These are phyloP conservation scores for Neospermospora avenae DNA, from an alignment of 2,329 filamentous ascomycete genomes.

Conservation along the genomic window DNA sequence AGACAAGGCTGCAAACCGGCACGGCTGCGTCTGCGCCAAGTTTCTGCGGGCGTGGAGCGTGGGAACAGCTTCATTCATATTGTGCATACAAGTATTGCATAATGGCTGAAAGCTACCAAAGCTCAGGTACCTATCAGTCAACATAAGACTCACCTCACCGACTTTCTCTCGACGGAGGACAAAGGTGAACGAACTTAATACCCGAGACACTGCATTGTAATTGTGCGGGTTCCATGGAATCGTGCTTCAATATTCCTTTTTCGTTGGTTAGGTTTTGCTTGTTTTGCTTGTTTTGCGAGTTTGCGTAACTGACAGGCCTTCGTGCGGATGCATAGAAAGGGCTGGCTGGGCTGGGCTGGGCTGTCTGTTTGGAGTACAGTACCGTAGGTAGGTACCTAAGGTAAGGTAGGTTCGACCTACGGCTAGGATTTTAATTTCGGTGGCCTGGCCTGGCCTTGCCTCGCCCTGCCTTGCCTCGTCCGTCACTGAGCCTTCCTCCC, in stretches of 20 bases:
- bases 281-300: neutral
- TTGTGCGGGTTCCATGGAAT: no score
- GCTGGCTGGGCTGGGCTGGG: neutral
- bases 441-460: neutral
- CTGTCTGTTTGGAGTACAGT: neutral
- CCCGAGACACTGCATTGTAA: no score
- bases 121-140: neutral
- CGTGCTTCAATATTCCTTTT: neutral
- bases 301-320: slow-evolving; percentile 10
- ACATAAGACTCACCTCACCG: neutral
- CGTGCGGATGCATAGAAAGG: slow-evolving; percentile 1
- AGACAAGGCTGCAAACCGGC: slow-evolving; percentile 9
- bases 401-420: no score
- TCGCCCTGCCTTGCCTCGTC: slow-evolving; percentile 1
- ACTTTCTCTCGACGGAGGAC: neutral
- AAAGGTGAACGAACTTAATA: no score
- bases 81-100: neutral
- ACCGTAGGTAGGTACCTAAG: no score
- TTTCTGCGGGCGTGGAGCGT: neutral
- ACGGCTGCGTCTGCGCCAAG: slow-evolving; percentile 8
- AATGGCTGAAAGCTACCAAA: neutral
- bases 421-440: slow-evolving; percentile 9
- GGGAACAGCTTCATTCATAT: neutral
- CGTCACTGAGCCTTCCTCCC: no score
- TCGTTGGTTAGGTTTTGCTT: neutral